phyloP scores from a whole-genome alignment of 2,329 filamentous ascomycete genomes.

The Penicillium sp. region DNA sequence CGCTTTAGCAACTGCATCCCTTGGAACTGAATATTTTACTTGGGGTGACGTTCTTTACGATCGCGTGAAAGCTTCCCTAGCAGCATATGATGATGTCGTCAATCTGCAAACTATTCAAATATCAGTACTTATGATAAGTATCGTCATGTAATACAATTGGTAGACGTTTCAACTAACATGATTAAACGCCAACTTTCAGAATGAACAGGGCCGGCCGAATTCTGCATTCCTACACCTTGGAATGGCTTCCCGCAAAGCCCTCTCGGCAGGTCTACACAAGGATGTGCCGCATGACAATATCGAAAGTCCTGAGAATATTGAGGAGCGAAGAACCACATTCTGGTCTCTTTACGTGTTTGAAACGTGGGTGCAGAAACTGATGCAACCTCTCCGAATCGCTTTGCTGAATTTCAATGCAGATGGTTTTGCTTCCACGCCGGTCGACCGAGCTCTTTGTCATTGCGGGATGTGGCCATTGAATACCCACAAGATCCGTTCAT shows the following conservation, averaged over 20 bases:
- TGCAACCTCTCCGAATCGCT: not conserved
- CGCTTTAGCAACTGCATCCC: conserved; percentile 42
- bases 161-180: conserved; percentile 3
- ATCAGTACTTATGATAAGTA: conserved; percentile 53
- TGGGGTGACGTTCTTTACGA: conserved; percentile 50
- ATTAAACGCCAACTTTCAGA: conserved; percentile 48
- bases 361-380: conserved; percentile 37
- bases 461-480: conserved; percentile 43
- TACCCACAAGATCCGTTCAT: conserved; percentile 47
- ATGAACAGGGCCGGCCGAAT: conserved; percentile 51
- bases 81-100: conserved; percentile 49
- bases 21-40: conserved; percentile 44
- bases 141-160: not conserved
- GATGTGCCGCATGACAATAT: conserved; percentile 37
- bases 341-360: conserved; percentile 51
- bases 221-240: conserved; percentile 49
- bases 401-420: conserved; percentile 29
- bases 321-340: conserved; percentile 45
- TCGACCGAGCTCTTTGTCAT: conserved; percentile 45
- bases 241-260: conserved; percentile 47
- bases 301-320: conserved; percentile 38
- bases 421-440: conserved; percentile 52
- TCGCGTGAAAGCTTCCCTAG: conserved; percentile 46
- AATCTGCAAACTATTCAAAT: conserved; percentile 52
- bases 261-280: conserved; percentile 52